phyloP scores from a whole-genome alignment of 2,329 filamentous ascomycete species.

The Colletotrichum gloeosporioides region DNA sequence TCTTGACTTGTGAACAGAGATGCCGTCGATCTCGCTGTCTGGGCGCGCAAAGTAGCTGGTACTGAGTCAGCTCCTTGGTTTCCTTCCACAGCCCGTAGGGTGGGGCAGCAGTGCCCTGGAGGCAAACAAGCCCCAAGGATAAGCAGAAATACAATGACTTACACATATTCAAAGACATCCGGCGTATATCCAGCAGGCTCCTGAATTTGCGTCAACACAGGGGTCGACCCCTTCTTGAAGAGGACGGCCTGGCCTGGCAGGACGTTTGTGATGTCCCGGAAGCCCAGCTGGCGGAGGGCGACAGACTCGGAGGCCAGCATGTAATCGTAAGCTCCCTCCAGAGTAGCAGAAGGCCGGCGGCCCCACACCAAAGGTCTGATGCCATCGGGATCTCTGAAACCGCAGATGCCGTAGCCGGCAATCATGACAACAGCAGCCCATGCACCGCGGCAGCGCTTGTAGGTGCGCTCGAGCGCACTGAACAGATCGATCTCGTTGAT shows the following conservation, averaged over 20 bases:
- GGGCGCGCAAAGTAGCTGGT: slow-evolving; percentile 88
- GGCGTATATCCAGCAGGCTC: slow-evolving; percentile 74
- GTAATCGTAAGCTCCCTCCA: slow-evolving; percentile 75
- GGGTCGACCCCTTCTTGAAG: slow-evolving; percentile 76
- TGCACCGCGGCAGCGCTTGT: slow-evolving; percentile 74
- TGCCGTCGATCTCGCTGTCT: slow-evolving; percentile 84
- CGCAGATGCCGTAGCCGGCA: slow-evolving; percentile 79
- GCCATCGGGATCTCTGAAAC: slow-evolving; percentile 70
- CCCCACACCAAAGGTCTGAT: slow-evolving; percentile 85
- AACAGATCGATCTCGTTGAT: slow-evolving; percentile 82
- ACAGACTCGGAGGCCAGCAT: slow-evolving; percentile 92
- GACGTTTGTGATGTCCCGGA: slow-evolving; percentile 77
- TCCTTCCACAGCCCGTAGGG: not conserved
- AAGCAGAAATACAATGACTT: not conserved
- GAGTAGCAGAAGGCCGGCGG: slow-evolving; percentile 68
- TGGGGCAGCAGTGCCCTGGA: not conserved
- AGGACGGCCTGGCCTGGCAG: slow-evolving; percentile 86
- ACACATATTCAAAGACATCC: slow-evolving; percentile 72
- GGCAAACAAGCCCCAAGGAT: not conserved
- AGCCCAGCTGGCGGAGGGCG: slow-evolving; percentile 81
- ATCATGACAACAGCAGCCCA: slow-evolving; percentile 85
- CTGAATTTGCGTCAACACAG: slow-evolving; percentile 78
- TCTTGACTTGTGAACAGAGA: slow-evolving; percentile 82
- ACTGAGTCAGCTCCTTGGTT: not conserved
- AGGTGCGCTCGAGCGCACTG: slow-evolving; percentile 54